Base-by-base conservation (phyloP, 1,139 yeast genomes). In the Debaryomyces sp. region DNA sequence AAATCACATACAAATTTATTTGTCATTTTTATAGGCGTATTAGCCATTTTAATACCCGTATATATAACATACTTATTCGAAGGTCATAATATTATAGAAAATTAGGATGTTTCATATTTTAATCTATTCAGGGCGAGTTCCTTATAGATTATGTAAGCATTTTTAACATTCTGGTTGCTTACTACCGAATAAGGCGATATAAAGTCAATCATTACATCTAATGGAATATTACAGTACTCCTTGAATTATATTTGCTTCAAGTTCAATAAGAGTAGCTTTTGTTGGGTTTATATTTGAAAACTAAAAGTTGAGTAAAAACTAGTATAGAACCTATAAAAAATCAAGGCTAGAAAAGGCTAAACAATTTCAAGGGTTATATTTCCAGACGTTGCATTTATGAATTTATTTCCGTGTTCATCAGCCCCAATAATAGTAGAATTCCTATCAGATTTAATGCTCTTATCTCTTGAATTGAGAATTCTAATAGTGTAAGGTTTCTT, bases 401-500 rank as follows among this genome's bases (percentile, higher is more conserved):
- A 35, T 4, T 4, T 35, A 21, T 26, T 42, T 18, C 40, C 40
- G 26, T 24, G 24, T 34, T 34, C 34, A 27, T 42, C 41, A 3
- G 8, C 27, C 18, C 41, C 41, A 5, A 42, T 6, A 17, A 35
- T 4, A 1, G n/a, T 23, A 6, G 45, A 12, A 27, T 34, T n/a
- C 3, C 26, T 17, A 24, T 39, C 35, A 10, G 22, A 2, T 4
- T 26, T 34, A 7, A 15, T 17, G n/a, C 15, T n/a, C 24, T 36
- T 21, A 4, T 29, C 26, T 15, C 13, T 12, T 12, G 37, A 29
- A 13, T 36, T 23, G 12, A 43, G 22, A 18, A 43, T n/a, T n/a
- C 40, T 29, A 29, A 43, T 27, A 13, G 38, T 35, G 12, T 27
- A 44, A 8, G 47, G 43, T n/a, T 21, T 39, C 10, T 40, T 30